These are phyloP conservation scores for Pseudevernia furfuracea DNA, from an alignment of 495 filamentous ascomycete species.

Conservation along the genomic window DNA sequence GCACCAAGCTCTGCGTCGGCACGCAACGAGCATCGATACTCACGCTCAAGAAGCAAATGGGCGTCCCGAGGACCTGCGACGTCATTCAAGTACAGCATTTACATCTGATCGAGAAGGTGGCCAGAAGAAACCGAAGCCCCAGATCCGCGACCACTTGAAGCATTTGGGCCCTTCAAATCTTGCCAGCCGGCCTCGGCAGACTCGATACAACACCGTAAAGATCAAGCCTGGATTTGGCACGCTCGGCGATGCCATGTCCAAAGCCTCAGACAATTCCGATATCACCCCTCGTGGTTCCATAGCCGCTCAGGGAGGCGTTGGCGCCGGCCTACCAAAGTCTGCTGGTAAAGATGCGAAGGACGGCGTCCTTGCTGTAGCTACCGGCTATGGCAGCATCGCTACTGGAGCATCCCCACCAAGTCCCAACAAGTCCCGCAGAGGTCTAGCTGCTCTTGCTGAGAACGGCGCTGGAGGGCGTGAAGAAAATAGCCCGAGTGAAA, in stretches of 20 bases:
- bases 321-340: constrained; percentile 43
- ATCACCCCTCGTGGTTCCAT: constrained; percentile 24
- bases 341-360: constrained; percentile 55
- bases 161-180: constrained; percentile 89
- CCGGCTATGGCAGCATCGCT: constrained; percentile 56
- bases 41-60: constrained; percentile 13
- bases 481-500: neutral
- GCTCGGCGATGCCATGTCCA: constrained; percentile 18
- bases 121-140: constrained; percentile 38
- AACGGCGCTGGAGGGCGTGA: constrained; percentile 14
- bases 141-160: constrained; percentile 76
- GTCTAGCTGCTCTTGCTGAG: constrained; percentile 17
- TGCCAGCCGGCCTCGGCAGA: constrained; percentile 72
- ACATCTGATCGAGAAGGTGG: constrained; percentile 25
- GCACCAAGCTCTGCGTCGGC: constrained; percentile 19
- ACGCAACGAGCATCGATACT: constrained; percentile 10
- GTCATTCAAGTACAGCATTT: constrained; percentile 41
- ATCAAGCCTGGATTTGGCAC: constrained; percentile 60
- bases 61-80: constrained; percentile 33
- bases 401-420: constrained; percentile 29
- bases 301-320: constrained; percentile 42
- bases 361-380: constrained; percentile 57
- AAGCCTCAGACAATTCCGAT: constrained; percentile 12
- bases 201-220: constrained; percentile 82
- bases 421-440: constrained; percentile 24